These are phyloP conservation scores for Echites panduratus DNA, from an alignment of 257 asterid species.

Conservation along the genomic window DNA sequence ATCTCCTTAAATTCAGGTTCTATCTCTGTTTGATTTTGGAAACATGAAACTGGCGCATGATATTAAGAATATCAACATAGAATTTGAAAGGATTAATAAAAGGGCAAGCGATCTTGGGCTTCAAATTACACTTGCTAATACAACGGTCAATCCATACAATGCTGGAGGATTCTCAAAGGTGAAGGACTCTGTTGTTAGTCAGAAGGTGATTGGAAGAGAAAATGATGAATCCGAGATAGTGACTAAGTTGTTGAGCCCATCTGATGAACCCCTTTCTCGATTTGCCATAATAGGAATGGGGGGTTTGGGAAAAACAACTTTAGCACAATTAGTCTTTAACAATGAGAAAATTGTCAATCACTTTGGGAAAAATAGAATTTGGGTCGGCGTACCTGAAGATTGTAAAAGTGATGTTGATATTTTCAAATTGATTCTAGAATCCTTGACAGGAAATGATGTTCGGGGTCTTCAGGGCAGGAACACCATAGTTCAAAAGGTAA, in stretches of 20 bases:
- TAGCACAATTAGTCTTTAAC: constrained; percentile 14
- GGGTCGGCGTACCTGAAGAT: constrained; percentile 18
- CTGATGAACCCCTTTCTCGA: background rate
- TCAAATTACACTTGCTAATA: background rate
- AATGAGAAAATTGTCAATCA: background rate
- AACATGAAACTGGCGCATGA: background rate
- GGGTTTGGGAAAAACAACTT: constrained; percentile 18
- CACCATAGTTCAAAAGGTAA: background rate
- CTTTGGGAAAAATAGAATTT: constrained; percentile 14
- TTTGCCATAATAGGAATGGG: constrained; percentile 17
- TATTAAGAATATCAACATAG: background rate
- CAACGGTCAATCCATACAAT: background rate
- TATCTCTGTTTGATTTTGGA: no score
- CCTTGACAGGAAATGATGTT: background rate
- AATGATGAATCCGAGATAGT: background rate
- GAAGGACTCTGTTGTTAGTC: background rate
- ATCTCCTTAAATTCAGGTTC: no score
- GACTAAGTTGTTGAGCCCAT: background rate
- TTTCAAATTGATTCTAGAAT: constrained; percentile 11
- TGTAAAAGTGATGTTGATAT: background rate
- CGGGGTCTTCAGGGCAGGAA: background rate
- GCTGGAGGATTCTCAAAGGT: background rate
- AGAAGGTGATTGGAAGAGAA: constrained; percentile 3
- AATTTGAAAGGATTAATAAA: background rate
- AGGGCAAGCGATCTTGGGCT: constrained; percentile 7